Conservation (phyloP, 345 rosid species). For the Iberis pinnata region DNA sequence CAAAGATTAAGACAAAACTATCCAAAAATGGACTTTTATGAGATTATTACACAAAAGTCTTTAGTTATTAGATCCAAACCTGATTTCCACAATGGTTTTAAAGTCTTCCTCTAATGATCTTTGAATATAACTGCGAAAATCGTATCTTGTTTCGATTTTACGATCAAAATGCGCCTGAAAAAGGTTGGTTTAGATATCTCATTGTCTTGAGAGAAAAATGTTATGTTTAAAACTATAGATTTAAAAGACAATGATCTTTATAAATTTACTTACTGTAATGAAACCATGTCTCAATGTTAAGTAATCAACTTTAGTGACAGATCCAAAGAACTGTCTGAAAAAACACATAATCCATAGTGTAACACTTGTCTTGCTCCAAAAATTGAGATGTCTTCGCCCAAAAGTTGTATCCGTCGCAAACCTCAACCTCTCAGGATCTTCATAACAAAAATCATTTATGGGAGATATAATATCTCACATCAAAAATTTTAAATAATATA, state of each 20-base stretch:
- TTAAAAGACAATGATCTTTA: too few relatives aligned
- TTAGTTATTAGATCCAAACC: conserved; percentile 28
- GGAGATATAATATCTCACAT: too few relatives aligned
- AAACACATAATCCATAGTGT: conserved; percentile 83
- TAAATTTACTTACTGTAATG: conserved; percentile 47
- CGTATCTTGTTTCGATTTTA: conserved; percentile 49
- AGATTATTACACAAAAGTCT: not conserved
- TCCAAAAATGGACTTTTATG: not conserved
- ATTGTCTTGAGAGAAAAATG: not conserved
- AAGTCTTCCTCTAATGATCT: conserved; percentile 91
- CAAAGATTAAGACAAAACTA: conserved; percentile 5
- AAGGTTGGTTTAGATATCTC: not conserved
- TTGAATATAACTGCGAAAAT: conserved; percentile 75
- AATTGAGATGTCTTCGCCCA: conserved; percentile 66
- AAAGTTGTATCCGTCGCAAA: conserved; percentile 95
- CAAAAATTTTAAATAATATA: too few relatives aligned
- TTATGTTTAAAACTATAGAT: not conserved
- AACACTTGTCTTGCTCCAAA: conserved; percentile 54
- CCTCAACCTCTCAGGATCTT: conserved; percentile 91
- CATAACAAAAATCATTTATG: not conserved
- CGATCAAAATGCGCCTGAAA: conserved; percentile 82
- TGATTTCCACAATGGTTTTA: conserved; percentile 81
- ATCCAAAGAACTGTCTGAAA: conserved; percentile 77
- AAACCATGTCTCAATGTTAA: conserved; percentile 88
- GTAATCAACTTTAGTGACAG: conserved; percentile 87